A percentile compares a stretch with the other conserved stretches of the same genome.
These are phyloP conservation scores for Rhynchospora breviuscula DNA, from an alignment of 176 grass and related monocot species.

Conservation along the genomic window DNA sequence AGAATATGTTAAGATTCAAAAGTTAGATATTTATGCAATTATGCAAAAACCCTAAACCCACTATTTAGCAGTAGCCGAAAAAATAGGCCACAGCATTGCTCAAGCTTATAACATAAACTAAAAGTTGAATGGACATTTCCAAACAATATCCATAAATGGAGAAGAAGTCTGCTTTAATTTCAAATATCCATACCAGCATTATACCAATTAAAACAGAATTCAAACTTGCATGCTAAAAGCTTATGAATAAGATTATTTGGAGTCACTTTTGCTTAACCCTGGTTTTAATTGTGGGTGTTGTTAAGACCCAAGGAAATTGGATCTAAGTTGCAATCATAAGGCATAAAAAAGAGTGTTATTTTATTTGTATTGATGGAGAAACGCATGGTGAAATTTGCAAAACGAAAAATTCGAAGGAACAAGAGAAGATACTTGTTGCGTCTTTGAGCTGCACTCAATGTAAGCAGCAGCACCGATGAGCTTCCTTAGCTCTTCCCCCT, in stretches of 20 bases:
- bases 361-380: background rate
- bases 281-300: background rate
- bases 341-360: background rate
- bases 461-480: constrained; percentile 33
- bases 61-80: background rate
- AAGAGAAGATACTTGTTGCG: constrained; percentile 32
- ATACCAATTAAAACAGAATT: background rate
- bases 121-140: background rate
- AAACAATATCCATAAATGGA: background rate
- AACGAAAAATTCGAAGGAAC: too few relatives aligned
- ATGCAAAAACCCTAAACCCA: background rate
- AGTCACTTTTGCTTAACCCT: background rate
- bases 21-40: background rate
- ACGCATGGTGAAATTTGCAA: background rate
- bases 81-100: background rate
- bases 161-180: background rate
- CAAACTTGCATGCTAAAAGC: background rate
- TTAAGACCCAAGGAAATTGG: background rate
- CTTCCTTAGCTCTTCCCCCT: constrained; percentile 41
- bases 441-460: constrained; percentile 44
- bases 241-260: background rate
- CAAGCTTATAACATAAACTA: background rate
- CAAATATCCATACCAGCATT: too few relatives aligned
- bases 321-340: background rate
- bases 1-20: background rate